Conservation (phyloP, 176 grass and related monocot genomes). For the Bromus sterilis region DNA sequence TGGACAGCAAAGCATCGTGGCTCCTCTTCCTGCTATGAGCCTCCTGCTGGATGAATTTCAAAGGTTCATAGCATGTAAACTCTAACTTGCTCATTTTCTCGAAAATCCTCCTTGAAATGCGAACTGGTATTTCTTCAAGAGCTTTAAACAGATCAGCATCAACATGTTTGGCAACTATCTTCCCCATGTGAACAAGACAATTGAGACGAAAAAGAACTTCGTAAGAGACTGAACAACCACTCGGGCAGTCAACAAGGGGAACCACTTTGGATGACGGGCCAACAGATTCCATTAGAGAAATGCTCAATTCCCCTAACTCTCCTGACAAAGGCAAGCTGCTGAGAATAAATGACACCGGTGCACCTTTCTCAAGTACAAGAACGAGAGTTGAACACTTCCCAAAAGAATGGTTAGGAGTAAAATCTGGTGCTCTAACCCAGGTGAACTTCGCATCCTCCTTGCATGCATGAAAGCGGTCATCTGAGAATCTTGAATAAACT, state of each 20-base stretch:
- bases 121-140: slow-evolving; percentile 45
- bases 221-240: slow-evolving; percentile 55
- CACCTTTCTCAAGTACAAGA: slow-evolving; percentile 43
- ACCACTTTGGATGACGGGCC: slow-evolving; percentile 40
- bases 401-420: slow-evolving; percentile 58
- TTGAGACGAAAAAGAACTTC: slow-evolving; percentile 87
- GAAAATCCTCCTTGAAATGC: slow-evolving; percentile 52
- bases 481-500: slow-evolving; percentile 53
- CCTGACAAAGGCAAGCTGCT: slow-evolving; percentile 46
- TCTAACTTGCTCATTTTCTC: slow-evolving; percentile 76
- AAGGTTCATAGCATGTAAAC: slow-evolving; percentile 69
- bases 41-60: slow-evolving; percentile 63
- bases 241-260: slow-evolving; percentile 66
- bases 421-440: slow-evolving; percentile 83
- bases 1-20: slow-evolving; percentile 9
- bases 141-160: slow-evolving; percentile 64
- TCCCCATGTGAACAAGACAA: slow-evolving; percentile 85
- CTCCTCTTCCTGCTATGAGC: slow-evolving; percentile 34
- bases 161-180: slow-evolving; percentile 58
- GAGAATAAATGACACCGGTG: slow-evolving; percentile 41
- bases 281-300: slow-evolving; percentile 12
- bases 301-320: slow-evolving; percentile 47
- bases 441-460: slow-evolving; percentile 60
- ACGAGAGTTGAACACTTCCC: slow-evolving; percentile 61
- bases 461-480: slow-evolving; percentile 65